Percentiles rank a stretch among this genome's conserved stretches.
Evolutionary conservation across 1,284 basidiomycete genomes (phyloP).

Genomic region (Papiliotrema laurentii): DNA sequence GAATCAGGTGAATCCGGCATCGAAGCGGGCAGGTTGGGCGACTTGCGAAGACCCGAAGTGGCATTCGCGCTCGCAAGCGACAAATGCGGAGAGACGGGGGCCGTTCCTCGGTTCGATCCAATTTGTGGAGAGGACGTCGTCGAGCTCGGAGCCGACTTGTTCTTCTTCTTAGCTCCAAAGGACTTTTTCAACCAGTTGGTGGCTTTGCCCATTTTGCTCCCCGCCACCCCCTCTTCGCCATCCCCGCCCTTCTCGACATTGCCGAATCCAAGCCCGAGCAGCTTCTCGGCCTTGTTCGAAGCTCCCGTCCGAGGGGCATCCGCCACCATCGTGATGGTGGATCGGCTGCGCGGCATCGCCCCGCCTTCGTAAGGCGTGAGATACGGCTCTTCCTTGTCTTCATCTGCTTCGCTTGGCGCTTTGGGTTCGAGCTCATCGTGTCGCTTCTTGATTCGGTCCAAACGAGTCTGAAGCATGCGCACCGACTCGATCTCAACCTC

Average conservation of each 20-base stretch:
- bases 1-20: constrained; percentile 4
- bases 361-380: constrained; percentile 17
- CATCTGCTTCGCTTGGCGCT: constrained; percentile 13
- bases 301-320: constrained; percentile 28
- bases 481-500: constrained; percentile 49
- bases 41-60: not conserved
- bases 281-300: constrained; percentile 34
- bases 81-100: not conserved
- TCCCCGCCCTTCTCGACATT: constrained; percentile 9
- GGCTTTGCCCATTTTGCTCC: constrained; percentile 33
- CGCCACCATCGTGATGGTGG: constrained; percentile 49
- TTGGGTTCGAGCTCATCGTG: constrained; percentile 50
- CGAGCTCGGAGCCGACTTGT: not conserved
- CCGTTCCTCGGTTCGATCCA: not conserved
- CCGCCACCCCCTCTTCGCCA: constrained; percentile 10
- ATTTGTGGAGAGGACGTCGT: not conserved
- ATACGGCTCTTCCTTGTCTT: constrained; percentile 11
- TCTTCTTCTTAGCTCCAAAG: constrained; percentile 36
- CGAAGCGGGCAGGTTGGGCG: constrained; percentile 7
- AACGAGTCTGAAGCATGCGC: constrained; percentile 48
- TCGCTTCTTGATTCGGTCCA: constrained; percentile 50
- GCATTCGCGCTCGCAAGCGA: not conserved
- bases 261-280: constrained; percentile 34
- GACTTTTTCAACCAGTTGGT: constrained; percentile 45
- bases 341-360: constrained; percentile 32